These are phyloP conservation scores for Aureobasidium pullulans DNA, from an alignment of 2,329 filamentous ascomycete species.

Conservation along the genomic window DNA sequence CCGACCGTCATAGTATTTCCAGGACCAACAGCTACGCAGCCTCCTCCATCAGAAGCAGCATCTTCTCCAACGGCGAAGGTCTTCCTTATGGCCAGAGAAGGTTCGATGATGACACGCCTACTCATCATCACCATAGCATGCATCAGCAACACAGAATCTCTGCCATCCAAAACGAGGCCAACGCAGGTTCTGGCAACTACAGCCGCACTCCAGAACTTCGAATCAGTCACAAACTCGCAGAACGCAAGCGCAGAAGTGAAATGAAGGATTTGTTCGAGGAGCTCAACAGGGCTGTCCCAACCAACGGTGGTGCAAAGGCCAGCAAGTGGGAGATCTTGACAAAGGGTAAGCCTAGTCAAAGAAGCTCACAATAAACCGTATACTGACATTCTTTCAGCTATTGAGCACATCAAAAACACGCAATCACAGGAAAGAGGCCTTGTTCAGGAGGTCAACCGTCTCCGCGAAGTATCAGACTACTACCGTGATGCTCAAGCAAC, in stretches of 20 bases:
- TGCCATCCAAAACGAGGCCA: conserved; percentile 53
- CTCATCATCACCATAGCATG: conserved; percentile 64
- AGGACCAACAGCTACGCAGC: conserved; percentile 69
- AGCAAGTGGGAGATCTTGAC: conserved; percentile 87
- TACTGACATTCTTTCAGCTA: conserved; percentile 19
- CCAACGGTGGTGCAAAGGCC: conserved; percentile 74
- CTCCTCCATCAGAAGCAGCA: conserved; percentile 71
- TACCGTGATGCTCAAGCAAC: conserved; percentile 39
- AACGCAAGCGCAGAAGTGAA: conserved; percentile 74
- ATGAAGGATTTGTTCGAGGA: conserved; percentile 87
- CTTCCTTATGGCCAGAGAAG: conserved; percentile 65
- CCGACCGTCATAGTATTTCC: conserved; percentile 47
- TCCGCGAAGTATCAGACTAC: conserved; percentile 38
- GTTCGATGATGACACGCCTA: conserved; percentile 53
- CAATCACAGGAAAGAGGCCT: conserved; percentile 33
- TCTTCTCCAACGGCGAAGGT: conserved; percentile 67
- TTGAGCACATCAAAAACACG: conserved; percentile 41
- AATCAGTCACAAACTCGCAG: conserved; percentile 77
- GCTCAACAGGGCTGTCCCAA: conserved; percentile 68
- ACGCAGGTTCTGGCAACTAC: conserved; percentile 61
- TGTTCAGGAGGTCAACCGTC: conserved; percentile 31
- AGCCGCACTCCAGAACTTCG: conserved; percentile 75
- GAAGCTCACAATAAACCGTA: not conserved
- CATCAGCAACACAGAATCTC: conserved; percentile 62
- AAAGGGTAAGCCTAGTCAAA: conserved; percentile 55